A percentile compares a stretch with the other conserved stretches of the same genome.
Conservation (phyloP, 768 basidiomycete species). For the Infundibulicybe gibba region DNA sequence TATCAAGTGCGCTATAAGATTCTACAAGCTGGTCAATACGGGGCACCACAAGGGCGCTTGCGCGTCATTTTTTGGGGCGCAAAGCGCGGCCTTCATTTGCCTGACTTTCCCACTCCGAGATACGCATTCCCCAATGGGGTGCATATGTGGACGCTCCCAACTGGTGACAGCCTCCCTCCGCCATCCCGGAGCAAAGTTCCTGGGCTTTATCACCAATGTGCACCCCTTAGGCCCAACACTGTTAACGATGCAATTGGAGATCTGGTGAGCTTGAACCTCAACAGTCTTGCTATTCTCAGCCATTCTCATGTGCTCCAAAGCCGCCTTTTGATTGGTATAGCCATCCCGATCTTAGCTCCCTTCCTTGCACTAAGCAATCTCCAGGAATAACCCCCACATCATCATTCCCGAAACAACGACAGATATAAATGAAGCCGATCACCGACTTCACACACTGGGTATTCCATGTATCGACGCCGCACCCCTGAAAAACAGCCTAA, state of each 20-base stretch:
- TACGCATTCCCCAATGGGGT: slow-evolving; percentile 41
- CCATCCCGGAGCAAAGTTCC: slow-evolving; percentile 38
- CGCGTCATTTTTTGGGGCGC: slow-evolving; percentile 72
- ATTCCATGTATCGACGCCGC: slow-evolving; percentile 47
- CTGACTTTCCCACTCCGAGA: slow-evolving; percentile 62
- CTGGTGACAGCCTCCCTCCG: slow-evolving; percentile 35
- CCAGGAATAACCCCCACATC: slow-evolving; percentile 57
- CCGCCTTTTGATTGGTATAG: slow-evolving; percentile 68
- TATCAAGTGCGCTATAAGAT: slow-evolving; percentile 69
- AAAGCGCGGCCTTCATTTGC: slow-evolving; percentile 50
- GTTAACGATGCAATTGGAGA: slow-evolving; percentile 68
- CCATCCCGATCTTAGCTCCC: background rate
- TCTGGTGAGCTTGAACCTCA: slow-evolving; percentile 42
- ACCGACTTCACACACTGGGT: slow-evolving; percentile 30
- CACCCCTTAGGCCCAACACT: slow-evolving; percentile 57
- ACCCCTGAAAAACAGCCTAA: background rate
- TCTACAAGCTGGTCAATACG: slow-evolving; percentile 70
- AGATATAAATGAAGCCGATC: slow-evolving; percentile 27
- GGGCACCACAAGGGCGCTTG: slow-evolving; percentile 63
- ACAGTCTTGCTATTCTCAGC: too few species aligned
- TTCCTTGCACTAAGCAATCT: background rate
- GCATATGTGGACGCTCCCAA: slow-evolving; percentile 37
- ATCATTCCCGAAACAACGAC: slow-evolving; percentile 26
- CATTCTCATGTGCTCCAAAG: slow-evolving; percentile 23
- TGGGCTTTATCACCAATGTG: slow-evolving; percentile 42